phyloP scores from a whole-genome alignment of 257 asterid genomes.

The Lycium barbarum region DNA sequence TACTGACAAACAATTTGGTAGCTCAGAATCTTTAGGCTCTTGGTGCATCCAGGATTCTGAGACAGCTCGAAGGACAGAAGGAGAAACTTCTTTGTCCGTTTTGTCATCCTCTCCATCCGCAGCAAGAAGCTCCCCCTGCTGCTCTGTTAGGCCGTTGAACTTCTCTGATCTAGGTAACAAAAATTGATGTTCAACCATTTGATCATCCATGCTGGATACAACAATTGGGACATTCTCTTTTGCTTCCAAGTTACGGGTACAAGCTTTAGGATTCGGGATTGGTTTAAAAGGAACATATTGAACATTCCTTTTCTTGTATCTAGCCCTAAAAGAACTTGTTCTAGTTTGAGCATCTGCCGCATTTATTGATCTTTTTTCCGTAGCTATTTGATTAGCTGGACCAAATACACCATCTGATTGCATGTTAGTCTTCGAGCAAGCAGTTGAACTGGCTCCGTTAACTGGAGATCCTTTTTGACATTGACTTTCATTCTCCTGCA shows the following conservation, averaged over 20 bases:
- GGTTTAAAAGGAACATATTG: conserved; percentile 16
- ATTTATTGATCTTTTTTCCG: conserved; percentile 22
- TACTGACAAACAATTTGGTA: conserved; percentile 8
- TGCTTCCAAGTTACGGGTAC: conserved; percentile 27
- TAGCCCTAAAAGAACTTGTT: conserved; percentile 22
- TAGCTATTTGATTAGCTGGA: conserved; percentile 11
- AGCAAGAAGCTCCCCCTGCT: conserved; percentile 18
- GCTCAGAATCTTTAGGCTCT: conserved; percentile 21
- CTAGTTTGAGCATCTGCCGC: conserved; percentile 19
- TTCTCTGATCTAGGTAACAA: conserved; percentile 27
- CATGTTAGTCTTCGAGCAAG: conserved; percentile 19
- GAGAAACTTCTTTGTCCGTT: conserved; percentile 27
- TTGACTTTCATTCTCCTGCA: conserved; percentile 30
- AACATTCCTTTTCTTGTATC: conserved; percentile 28
- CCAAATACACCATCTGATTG: conserved; percentile 25
- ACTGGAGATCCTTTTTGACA: conserved; percentile 23
- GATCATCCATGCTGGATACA: not conserved
- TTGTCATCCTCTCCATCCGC: conserved; percentile 26
- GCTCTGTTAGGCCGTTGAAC: not conserved
- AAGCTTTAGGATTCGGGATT: conserved; percentile 25
- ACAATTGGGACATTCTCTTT: conserved; percentile 16
- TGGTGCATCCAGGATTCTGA: conserved; percentile 24
- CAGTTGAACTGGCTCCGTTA: conserved; percentile 22
- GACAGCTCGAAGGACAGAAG: conserved; percentile 15
- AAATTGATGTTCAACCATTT: conserved; percentile 24